Evolutionary conservation across 805 yeast genomes (phyloP).

Genomic region (Maudiozyma bulderi): DNA sequence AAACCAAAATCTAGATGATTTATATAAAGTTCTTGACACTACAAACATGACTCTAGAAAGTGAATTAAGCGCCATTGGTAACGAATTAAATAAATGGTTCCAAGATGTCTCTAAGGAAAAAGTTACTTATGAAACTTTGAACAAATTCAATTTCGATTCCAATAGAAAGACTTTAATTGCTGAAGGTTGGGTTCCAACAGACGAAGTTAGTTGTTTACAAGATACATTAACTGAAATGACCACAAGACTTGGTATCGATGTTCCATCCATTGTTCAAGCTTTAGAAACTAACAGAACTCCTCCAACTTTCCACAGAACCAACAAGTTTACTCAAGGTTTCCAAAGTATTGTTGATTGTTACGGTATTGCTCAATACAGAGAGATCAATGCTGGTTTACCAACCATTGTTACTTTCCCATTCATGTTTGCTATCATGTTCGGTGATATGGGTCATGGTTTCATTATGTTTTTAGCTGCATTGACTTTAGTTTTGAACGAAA

Average conservation of each 20-base stretch:
- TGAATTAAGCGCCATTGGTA: slow-evolving; percentile 55
- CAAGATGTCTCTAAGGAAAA: slow-evolving; percentile 44
- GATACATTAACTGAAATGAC: slow-evolving; percentile 35
- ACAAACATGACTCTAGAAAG: slow-evolving; percentile 48
- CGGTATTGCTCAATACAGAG: slow-evolving; percentile 67
- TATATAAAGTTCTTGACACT: slow-evolving; percentile 39
- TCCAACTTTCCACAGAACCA: slow-evolving; percentile 61
- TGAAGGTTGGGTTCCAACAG: slow-evolving; percentile 66
- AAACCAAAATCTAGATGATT: slow-evolving; percentile 37
- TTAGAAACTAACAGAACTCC: slow-evolving; percentile 58
- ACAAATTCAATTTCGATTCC: slow-evolving; percentile 58
- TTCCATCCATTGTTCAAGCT: slow-evolving; percentile 45
- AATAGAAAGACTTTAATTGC: slow-evolving; percentile 57
- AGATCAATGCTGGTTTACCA: slow-evolving; percentile 67
- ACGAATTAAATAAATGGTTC: slow-evolving; percentile 55
- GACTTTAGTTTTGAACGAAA: slow-evolving; percentile 46
- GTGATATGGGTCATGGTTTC: slow-evolving; percentile 74
- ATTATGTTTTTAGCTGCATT: slow-evolving; percentile 48
- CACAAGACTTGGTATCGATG: slow-evolving; percentile 21
- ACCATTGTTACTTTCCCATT: slow-evolving; percentile 70
- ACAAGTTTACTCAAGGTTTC: slow-evolving; percentile 60
- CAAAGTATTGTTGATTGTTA: slow-evolving; percentile 70
- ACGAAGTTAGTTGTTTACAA: slow-evolving; percentile 41
- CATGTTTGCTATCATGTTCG: slow-evolving; percentile 79
- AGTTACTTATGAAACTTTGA: slow-evolving; percentile 48